A percentile compares a stretch with the other conserved stretches of the same genome.
Conservation (phyloP, 78 protist genomes). For the Chrysochromulina parva region DNA sequence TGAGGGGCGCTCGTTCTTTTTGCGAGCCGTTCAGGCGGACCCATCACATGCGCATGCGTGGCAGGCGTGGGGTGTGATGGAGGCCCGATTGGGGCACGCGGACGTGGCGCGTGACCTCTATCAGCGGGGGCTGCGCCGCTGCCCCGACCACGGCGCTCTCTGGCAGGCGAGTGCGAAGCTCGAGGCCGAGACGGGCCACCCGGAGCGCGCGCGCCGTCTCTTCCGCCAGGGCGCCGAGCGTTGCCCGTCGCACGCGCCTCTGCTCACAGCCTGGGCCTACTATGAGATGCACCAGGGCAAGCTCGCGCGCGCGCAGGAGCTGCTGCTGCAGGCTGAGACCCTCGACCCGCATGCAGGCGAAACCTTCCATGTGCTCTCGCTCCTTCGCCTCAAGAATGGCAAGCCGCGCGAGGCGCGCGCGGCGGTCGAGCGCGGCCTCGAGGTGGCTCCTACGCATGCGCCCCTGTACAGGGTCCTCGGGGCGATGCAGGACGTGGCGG, state of each 20-base stretch:
- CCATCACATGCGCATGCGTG: slow-evolving; percentile 1
- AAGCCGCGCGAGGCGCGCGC: not conserved
- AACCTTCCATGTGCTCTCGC: not conserved
- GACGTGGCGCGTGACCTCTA: not conserved
- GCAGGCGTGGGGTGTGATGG: slow-evolving; percentile 39
- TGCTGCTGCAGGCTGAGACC: not conserved
- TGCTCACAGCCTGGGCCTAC: not conserved
- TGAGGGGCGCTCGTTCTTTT: not conserved
- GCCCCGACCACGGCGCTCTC: not conserved
- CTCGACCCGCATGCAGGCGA: not conserved
- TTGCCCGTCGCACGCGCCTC: not conserved
- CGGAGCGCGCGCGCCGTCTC: not conserved
- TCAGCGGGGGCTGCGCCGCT: not conserved
- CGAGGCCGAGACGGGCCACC: not conserved
- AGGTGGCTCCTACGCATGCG: not conserved
- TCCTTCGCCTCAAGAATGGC: too few relatives aligned
- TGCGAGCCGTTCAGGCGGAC: not conserved
- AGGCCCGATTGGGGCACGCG: not conserved
- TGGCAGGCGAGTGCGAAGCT: slow-evolving; percentile 13
- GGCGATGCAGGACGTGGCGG: not conserved
- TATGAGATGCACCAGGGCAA: not conserved
- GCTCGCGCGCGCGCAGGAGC: not conserved
- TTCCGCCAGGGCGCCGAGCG: not conserved
- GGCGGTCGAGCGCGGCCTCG: not conserved
- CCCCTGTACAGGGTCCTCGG: slow-evolving; percentile 7